Evolutionary conservation across 371 early-diverging fungal species (phyloP).

Genomic region (Mortierella sp.): DNA sequence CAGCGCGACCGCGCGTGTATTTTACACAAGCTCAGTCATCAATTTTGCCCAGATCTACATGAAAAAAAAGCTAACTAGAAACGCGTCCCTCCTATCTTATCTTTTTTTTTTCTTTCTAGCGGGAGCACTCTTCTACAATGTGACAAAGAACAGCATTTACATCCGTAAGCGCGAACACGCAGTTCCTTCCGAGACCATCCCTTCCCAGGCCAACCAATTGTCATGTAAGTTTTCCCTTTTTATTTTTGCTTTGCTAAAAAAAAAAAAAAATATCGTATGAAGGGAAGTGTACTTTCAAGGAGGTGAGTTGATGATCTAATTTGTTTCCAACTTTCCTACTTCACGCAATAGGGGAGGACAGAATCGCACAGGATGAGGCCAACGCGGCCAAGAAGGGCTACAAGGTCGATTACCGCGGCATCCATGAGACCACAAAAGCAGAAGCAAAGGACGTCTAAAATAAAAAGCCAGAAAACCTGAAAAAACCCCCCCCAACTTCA

Average conservation of each 20-base stretch:
- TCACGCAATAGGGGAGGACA: slow-evolving; percentile 45
- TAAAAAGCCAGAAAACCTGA: not conserved
- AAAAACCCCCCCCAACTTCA: not conserved
- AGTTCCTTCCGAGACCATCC: slow-evolving; percentile 32
- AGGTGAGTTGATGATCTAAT: no score
- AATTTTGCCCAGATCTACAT: no score
- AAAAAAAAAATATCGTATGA: no score
- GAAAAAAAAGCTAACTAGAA: not conserved
- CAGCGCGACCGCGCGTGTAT: no score
- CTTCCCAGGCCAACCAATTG: slow-evolving; percentile 28
- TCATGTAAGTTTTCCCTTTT: slow-evolving; percentile 34
- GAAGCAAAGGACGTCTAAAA: slow-evolving; percentile 4
- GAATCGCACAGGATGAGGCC: slow-evolving; percentile 49
- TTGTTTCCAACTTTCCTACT: not conserved
- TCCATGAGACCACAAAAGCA: slow-evolving; percentile 28
- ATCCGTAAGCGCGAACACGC: slow-evolving; percentile 42
- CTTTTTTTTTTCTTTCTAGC: slow-evolving; percentile 10
- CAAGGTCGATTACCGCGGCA: slow-evolving; percentile 47
- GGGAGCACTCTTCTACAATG: slow-evolving; percentile 29
- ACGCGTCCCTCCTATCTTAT: not conserved
- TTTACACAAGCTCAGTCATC: no score
- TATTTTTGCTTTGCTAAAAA: not conserved
- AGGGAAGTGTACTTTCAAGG: no score
- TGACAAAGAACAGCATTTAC: slow-evolving; percentile 46
- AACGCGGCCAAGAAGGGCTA: slow-evolving; percentile 57